Evolutionary conservation across 345 rosid species (phyloP).

Genomic region (Trapa bicornis): DNA sequence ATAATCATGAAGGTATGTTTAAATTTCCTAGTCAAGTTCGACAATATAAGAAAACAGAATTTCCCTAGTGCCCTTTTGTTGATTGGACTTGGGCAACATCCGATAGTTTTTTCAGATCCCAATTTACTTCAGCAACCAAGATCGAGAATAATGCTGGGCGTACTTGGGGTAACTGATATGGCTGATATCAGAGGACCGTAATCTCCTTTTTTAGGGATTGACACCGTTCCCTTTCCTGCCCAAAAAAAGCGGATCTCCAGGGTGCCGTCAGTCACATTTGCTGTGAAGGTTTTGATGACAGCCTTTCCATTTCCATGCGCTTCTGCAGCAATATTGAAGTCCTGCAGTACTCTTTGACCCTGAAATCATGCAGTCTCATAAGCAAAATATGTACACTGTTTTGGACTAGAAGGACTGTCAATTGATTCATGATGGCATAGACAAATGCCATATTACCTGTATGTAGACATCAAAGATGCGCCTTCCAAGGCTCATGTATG

Average conservation of each 20-base stretch:
- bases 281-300: not conserved
- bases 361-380: not conserved
- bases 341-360: constrained; percentile 10
- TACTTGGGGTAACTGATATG: constrained; percentile 2
- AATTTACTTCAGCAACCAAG: not conserved
- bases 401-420: not conserved
- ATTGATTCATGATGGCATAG: too few species aligned
- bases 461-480: constrained; percentile 11
- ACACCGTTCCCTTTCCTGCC: constrained; percentile 19
- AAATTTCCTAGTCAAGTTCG: too few species aligned
- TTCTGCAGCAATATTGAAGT: constrained; percentile 14
- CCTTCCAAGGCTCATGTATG: constrained; percentile 7
- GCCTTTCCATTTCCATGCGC: constrained; percentile 14
- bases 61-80: too few species aligned
- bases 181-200: constrained; percentile 27
- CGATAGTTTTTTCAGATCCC: too few species aligned
- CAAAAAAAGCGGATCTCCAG: constrained; percentile 19
- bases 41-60: too few species aligned
- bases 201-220: constrained; percentile 7
- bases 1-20: not conserved
- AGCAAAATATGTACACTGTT: not conserved
- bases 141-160: not conserved
- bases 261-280: constrained; percentile 1
- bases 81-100: too few species aligned
- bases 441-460: constrained; percentile 3